Conservation (phyloP, 1,284 basidiomycete genomes). For the Sphaerobolus stellatus region DNA sequence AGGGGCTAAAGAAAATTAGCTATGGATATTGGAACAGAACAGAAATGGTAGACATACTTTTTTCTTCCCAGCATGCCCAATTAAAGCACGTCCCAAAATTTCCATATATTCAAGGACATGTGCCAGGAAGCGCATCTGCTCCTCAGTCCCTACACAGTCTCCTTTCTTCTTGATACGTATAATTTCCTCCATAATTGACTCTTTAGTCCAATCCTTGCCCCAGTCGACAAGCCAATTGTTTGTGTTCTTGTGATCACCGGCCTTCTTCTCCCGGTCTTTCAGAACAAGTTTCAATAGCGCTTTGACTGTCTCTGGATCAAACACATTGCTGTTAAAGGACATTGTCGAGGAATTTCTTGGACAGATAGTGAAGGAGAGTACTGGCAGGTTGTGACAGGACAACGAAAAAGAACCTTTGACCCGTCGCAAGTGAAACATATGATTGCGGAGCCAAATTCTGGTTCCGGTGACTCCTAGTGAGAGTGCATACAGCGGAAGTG, state of each 20-base stretch:
- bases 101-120: constrained; percentile 1
- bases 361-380: too few species aligned
- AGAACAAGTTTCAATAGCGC: not conserved
- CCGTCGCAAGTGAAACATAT: too few species aligned
- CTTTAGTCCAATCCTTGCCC: not conserved
- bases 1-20: not conserved
- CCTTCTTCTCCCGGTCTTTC: not conserved
- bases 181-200: not conserved
- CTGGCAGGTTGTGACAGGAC: too few species aligned
- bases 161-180: not conserved
- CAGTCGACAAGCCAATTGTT: constrained; percentile 6
- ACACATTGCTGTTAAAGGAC: too few species aligned
- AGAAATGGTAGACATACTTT: constrained; percentile 1
- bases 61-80: not conserved
- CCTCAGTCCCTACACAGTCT: not conserved
- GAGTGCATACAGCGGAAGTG: too few species aligned
- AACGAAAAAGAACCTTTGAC: too few species aligned
- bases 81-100: not conserved
- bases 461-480: too few species aligned
- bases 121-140: constrained; percentile 2
- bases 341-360: too few species aligned
- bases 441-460: too few species aligned
- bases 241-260: not conserved
- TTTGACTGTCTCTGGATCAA: not conserved
- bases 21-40: not conserved